phyloP scores from a whole-genome alignment of 352 stramenopile species.

The Pythium dissimile region DNA sequence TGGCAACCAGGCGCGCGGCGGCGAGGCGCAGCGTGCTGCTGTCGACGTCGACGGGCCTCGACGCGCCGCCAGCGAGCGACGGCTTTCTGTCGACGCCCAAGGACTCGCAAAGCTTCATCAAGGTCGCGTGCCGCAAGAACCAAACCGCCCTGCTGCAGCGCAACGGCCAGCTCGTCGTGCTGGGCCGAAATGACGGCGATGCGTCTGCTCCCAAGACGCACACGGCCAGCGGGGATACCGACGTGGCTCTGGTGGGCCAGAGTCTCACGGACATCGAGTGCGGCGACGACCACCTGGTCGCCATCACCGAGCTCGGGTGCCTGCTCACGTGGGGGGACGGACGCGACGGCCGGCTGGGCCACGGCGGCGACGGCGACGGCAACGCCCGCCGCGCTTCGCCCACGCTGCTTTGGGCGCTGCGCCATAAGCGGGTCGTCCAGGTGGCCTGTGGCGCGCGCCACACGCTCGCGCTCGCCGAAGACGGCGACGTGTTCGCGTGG shows the following conservation, averaged over 20 bases:
- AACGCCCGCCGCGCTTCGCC: constrained; percentile 9
- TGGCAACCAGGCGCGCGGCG: constrained; percentile 12
- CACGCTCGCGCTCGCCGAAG: constrained; percentile 52
- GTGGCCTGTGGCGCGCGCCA: constrained; percentile 62
- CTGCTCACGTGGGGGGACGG: constrained; percentile 73
- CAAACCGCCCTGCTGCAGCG: constrained; percentile 50
- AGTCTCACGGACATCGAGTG: constrained; percentile 63
- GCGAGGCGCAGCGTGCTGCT: constrained; percentile 13
- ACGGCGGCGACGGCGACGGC: constrained; percentile 11
- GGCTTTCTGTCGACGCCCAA: background rate
- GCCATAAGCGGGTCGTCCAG: constrained; percentile 59
- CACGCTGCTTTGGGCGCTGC: constrained; percentile 34
- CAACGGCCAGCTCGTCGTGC: constrained; percentile 30
- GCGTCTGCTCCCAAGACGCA: background rate
- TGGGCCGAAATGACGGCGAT: constrained; percentile 27
- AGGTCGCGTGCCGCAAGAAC: constrained; percentile 32
- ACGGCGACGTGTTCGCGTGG: constrained; percentile 68
- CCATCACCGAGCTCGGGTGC: constrained; percentile 70
- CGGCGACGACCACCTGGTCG: constrained; percentile 53
- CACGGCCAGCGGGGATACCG: background rate
- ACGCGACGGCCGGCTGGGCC: constrained; percentile 31
- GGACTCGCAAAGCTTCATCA: constrained; percentile 32
- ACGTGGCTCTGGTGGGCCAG: constrained; percentile 17
- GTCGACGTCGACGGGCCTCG: background rate
- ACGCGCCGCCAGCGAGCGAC: background rate